Base-by-base conservation (phyloP, 164 flowering plant genomes). In the Vitis cinerea region DNA sequence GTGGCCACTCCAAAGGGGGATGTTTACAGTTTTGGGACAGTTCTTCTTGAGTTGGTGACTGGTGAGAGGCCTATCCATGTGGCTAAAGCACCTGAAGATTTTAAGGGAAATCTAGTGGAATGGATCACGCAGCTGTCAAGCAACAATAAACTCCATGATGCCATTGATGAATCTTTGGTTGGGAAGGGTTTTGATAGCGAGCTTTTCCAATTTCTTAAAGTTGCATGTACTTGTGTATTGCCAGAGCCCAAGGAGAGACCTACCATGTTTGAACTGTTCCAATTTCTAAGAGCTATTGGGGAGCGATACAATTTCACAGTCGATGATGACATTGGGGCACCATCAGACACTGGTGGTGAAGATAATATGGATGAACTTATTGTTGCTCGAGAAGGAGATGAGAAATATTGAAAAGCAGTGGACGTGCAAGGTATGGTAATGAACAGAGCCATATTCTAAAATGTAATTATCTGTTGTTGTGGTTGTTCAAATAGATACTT, bases 1-100 rank as follows among this genome's bases (percentile, higher is more conserved):
- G 76, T 87, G 13, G 90, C 93, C 56, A 84, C 93, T 48, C 89
- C 90, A 9, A 90, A 90, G 64, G 93, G 91, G 0, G 96, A 90
- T 78, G 88, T 90, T 17, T 90, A 77, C 71, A 90, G 91, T 75
- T 90, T 90, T 63, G 94, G 92, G 30, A 71, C 73, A 17, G 87
- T 90, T 17, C 89, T 90, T 48, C 82, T 90, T 2, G 95, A 88
- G 83, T 63, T 90, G 77, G 80, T 86, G 8, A 90, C 91, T 1
- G 77, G 91, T 23, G 85, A 90, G 74, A 81, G 23, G 67, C 83
- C 93, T 14, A 87, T 90, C 15, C 69, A 69, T 19, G 81, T 83
- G 10, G 3, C 81, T 6, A 81, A 68, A 57, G 89, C 88, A 7
- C 83, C 88, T 3, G 92, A 87, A 51, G 73, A 56, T 81, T 88